phyloP scores from a whole-genome alignment of 805 yeast genomes.

The Ogataea paraovalis region DNA sequence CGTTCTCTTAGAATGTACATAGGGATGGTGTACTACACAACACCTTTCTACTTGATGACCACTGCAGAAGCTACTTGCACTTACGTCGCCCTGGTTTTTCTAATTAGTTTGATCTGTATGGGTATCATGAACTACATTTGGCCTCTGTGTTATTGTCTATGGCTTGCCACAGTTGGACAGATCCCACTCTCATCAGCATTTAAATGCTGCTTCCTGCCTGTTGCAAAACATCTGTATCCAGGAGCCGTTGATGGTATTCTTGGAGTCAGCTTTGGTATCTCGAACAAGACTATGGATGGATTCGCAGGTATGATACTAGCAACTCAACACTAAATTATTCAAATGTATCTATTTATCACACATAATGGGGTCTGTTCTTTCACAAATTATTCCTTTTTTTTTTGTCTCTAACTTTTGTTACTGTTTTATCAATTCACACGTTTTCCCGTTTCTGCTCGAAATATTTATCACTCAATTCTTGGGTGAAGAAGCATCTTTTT shows the following conservation, averaged over 20 bases:
- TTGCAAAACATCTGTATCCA: neutral
- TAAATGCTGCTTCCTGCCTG: neutral
- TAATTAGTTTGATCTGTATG: constrained; percentile 6
- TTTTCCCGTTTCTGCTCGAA: too few species aligned
- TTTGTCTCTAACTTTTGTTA: too few species aligned
- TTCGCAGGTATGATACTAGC: neutral
- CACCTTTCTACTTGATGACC: constrained; percentile 23
- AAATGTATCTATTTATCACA: too few species aligned
- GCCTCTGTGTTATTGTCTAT: constrained; percentile 1
- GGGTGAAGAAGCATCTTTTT: too few species aligned
- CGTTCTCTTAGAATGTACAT: constrained; percentile 3
- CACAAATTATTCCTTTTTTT: too few species aligned
- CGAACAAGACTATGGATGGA: neutral
- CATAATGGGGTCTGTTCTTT: too few species aligned
- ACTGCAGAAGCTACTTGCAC: constrained; percentile 16
- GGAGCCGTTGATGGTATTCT: neutral
- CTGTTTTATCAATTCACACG: too few species aligned
- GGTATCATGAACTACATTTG: constrained; percentile 6
- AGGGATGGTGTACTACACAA: constrained; percentile 18
- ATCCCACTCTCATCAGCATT: neutral
- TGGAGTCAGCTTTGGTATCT: neutral
- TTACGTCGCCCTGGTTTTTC: constrained; percentile 8
- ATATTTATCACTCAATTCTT: too few species aligned
- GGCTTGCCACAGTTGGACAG: neutral
- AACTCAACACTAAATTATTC: neutral